Conservation (phyloP, 208 protist genomes). For the Acanthamoeba sp. region DNA sequence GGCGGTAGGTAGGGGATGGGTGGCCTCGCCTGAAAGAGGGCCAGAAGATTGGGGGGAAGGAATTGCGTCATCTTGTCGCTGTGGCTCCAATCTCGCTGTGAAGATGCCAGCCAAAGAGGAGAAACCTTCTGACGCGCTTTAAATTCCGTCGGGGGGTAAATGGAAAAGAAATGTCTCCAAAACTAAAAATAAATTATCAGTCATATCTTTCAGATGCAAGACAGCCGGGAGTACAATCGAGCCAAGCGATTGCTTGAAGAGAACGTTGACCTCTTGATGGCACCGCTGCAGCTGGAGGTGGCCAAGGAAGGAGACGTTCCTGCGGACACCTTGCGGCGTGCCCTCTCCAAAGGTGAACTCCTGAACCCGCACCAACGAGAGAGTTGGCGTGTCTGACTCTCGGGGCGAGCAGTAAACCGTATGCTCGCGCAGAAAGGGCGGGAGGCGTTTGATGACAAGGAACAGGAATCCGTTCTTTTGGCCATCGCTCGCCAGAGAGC, state of each 20-base stretch:
- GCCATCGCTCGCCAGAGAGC: neutral
- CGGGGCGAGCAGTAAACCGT: neutral
- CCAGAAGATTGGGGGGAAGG: conserved; percentile 86
- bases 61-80: conserved; percentile 75
- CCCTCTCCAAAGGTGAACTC: neutral
- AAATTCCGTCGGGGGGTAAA: no score
- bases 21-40: conserved; percentile 86
- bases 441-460: neutral
- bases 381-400: no score
- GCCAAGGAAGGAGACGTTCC: neutral
- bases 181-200: no score
- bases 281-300: neutral
- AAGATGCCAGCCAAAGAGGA: neutral
- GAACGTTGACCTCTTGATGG: neutral
- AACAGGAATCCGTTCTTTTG: neutral
- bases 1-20: conserved; percentile 82
- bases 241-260: neutral
- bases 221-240: neutral
- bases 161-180: no score
- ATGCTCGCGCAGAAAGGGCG: neutral
- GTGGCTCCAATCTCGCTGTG: neutral
- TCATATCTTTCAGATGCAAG: no score
- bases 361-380: no score
- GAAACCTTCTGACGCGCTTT: neutral
- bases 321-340: neutral